phyloP scores from a whole-genome alignment of 305 asterid species.

The Solanum aculeatissimum region DNA sequence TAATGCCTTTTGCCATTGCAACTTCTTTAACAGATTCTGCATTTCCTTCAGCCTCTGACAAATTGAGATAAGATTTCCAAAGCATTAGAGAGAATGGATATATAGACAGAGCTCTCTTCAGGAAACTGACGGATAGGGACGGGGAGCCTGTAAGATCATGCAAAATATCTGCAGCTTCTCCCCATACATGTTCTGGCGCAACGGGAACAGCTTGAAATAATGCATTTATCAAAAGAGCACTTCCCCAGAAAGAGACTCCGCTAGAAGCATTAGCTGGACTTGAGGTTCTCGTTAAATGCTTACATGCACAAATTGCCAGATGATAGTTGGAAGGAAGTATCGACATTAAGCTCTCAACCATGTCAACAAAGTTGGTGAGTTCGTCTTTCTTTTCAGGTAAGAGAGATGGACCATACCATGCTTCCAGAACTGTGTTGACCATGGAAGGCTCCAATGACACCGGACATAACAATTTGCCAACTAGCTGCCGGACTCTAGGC shows the following conservation, averaged over 20 bases:
- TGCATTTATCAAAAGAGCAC: constrained; percentile 26
- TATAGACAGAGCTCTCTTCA: constrained; percentile 22
- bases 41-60: constrained; percentile 3
- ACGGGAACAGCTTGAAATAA: constrained; percentile 34
- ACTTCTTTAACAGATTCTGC: constrained; percentile 13
- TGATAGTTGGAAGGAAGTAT: constrained; percentile 32
- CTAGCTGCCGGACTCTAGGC: constrained; percentile 22
- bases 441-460: constrained; percentile 19
- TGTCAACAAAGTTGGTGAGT: constrained; percentile 19
- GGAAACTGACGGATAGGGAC: constrained; percentile 15
- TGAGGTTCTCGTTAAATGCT: constrained; percentile 3
- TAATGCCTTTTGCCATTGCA: constrained; percentile 28
- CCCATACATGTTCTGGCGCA: constrained; percentile 39
- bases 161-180: constrained; percentile 27
- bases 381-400: constrained; percentile 14
- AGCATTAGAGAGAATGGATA: constrained; percentile 30
- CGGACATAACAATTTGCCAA: constrained; percentile 21
- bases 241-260: constrained; percentile 30
- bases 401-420: constrained; percentile 19
- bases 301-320: constrained; percentile 24
- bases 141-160: constrained; percentile 6
- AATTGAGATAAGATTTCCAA: constrained; percentile 25
- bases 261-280: not conserved
- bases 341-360: constrained; percentile 30
- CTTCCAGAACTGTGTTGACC: constrained; percentile 23